Conservation (phyloP, 495 filamentous ascomycete genomes). For the Viridothelium virens region DNA sequence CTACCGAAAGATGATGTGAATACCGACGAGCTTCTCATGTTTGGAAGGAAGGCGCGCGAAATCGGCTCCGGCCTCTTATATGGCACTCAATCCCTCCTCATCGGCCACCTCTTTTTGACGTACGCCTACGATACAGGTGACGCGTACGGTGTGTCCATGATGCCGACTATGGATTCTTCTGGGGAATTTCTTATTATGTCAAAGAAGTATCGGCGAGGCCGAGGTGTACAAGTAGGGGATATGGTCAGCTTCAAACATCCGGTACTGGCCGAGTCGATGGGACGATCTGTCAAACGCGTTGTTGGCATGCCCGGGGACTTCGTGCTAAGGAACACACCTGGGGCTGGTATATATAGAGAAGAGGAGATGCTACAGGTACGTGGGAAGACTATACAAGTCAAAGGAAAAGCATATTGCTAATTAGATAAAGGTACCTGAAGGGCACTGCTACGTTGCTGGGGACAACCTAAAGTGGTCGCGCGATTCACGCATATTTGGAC, state of each 20-base stretch:
- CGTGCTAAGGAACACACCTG: constrained; percentile 61
- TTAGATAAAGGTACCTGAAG: constrained; percentile 51
- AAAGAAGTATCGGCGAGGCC: constrained; percentile 56
- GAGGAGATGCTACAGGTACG: constrained; percentile 69
- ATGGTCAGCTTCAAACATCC: constrained; percentile 72
- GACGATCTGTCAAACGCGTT: constrained; percentile 63
- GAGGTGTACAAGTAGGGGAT: constrained; percentile 69
- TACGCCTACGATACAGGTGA: constrained; percentile 24
- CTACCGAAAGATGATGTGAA: constrained; percentile 1
- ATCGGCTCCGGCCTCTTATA: neutral
- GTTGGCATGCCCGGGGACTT: constrained; percentile 87
- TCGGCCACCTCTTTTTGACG: constrained; percentile 21
- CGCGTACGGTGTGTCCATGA: constrained; percentile 30
- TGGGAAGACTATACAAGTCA: constrained; percentile 20
- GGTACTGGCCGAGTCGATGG: constrained; percentile 36
- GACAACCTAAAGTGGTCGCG: constrained; percentile 78
- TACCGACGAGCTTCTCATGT: neutral
- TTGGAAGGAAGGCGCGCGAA: neutral
- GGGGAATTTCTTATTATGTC: constrained; percentile 39
- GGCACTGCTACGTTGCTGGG: constrained; percentile 81
- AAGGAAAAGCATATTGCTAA: constrained; percentile 39
- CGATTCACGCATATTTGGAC: constrained; percentile 80
- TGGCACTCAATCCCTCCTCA: constrained; percentile 13
- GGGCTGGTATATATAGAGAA: constrained; percentile 33
- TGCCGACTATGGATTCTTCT: constrained; percentile 28